Conservation (phyloP, 768 basidiomycete genomes). For the Jaapia argillacea region DNA sequence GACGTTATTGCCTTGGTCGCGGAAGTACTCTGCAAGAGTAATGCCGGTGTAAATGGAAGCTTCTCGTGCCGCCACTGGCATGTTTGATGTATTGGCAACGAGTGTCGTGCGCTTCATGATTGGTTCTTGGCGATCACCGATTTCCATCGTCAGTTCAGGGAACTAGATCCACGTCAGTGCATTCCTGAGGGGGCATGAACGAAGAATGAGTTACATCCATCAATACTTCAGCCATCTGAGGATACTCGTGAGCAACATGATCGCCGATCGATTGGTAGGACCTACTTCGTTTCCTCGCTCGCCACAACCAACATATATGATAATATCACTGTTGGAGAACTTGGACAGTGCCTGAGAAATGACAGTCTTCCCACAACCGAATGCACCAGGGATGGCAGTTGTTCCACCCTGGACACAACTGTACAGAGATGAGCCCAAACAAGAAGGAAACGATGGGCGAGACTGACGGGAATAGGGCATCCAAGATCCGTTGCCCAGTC, state of each 20-base stretch:
- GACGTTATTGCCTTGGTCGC: constrained; percentile 95
- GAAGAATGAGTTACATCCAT: constrained; percentile 60
- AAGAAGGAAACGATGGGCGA: background rate
- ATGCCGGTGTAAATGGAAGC: constrained; percentile 99
- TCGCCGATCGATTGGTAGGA: constrained; percentile 1
- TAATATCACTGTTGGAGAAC: constrained; percentile 98
- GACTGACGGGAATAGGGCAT: constrained; percentile 89
- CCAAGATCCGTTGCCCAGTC: constrained; percentile 95
- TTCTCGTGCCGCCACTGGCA: constrained; percentile 99
- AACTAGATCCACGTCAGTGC: constrained; percentile 31
- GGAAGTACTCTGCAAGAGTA: constrained; percentile 98
- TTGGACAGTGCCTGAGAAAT: constrained; percentile 98
- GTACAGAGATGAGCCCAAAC: constrained; percentile 4
- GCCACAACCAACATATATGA: constrained; percentile 98
- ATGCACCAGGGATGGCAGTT: constrained; percentile 96
- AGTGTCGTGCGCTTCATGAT: constrained; percentile 99
- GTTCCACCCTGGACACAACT: constrained; percentile 96
- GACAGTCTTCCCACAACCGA: constrained; percentile 98
- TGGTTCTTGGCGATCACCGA: constrained; percentile 89
- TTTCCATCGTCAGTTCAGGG: constrained; percentile 89
- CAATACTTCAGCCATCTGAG: constrained; percentile 92
- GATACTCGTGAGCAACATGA: constrained; percentile 3
- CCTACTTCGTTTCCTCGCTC: constrained; percentile 94
- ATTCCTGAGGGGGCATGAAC: constrained; percentile 3
- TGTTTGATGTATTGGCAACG: constrained; percentile 99